phyloP scores from a whole-genome alignment of 352 stramenopile genomes.

The Halophytophthora polymorphica region DNA sequence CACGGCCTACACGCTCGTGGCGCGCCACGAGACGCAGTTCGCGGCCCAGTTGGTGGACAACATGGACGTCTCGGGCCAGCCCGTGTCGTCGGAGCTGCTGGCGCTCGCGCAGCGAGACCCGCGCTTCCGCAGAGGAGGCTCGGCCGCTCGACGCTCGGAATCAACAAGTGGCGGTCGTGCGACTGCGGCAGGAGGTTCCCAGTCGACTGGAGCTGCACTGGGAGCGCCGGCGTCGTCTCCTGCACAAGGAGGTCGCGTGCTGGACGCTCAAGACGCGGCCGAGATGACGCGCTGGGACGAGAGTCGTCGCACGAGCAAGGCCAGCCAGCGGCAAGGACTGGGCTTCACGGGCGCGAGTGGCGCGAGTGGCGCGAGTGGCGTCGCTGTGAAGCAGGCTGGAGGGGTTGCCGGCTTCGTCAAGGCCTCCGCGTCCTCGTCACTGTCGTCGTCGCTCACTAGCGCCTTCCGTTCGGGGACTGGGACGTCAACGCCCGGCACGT shows the following conservation, averaged over 20 bases:
- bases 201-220: neutral
- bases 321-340: constrained; percentile 66
- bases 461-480: constrained; percentile 37
- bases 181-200: neutral
- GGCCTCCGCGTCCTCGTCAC: constrained; percentile 10
- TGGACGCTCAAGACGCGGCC: constrained; percentile 43
- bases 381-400: constrained; percentile 5
- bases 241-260: constrained; percentile 1
- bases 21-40: constrained; percentile 67
- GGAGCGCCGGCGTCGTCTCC: neutral
- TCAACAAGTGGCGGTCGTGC: neutral
- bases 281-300: constrained; percentile 63
- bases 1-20: constrained; percentile 83
- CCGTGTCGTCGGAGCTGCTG: constrained; percentile 49
- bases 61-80: constrained; percentile 75
- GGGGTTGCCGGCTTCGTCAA: constrained; percentile 30
- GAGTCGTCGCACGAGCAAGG: constrained; percentile 52
- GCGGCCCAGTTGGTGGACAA: constrained; percentile 80
- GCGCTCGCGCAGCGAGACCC: constrained; percentile 47
- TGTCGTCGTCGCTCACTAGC: constrained; percentile 6
- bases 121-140: constrained; percentile 42
- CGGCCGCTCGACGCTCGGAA: constrained; percentile 2
- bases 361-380: neutral
- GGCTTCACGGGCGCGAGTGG: constrained; percentile 36
- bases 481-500: constrained; percentile 25